phyloP scores from a whole-genome alignment of 2,329 filamentous ascomycete species.

The Sporothrix euskadiensis region DNA sequence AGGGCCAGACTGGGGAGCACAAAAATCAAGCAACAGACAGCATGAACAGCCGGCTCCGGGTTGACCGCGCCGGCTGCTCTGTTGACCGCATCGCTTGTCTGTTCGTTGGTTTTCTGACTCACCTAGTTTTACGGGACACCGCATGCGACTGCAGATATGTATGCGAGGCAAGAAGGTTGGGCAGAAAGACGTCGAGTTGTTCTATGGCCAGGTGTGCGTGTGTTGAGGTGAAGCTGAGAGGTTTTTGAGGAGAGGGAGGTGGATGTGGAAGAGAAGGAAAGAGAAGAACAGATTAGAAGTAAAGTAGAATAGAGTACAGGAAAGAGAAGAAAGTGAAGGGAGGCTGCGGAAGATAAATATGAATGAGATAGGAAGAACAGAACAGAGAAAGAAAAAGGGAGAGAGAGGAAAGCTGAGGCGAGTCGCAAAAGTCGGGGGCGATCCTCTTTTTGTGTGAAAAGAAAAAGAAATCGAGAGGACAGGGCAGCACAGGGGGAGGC shows the following conservation, averaged over 20 bases:
- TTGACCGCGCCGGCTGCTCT: background rate
- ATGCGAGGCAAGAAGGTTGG: conserved; percentile 22
- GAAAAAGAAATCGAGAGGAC: conserved; percentile 17
- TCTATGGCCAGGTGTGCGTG: background rate
- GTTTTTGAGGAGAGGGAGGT: background rate
- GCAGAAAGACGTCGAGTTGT: conserved; percentile 14
- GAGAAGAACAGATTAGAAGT: conserved; percentile 12
- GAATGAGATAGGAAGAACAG: conserved; percentile 14
- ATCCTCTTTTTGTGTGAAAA: conserved; percentile 30
- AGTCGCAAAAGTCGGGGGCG: conserved; percentile 28
- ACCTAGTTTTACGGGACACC: conserved; percentile 23
- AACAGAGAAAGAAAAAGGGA: conserved; percentile 18
- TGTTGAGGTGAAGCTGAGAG: background rate
- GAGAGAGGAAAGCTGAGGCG: conserved; percentile 21
- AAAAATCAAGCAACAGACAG: background rate
- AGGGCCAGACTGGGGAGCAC: background rate
- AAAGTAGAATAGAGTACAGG: conserved; percentile 20
- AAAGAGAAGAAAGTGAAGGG: conserved; percentile 19
- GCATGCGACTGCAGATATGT: conserved; percentile 26
- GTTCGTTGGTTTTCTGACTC: conserved; percentile 22
- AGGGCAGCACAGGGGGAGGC: background rate
- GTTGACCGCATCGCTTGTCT: conserved; percentile 26
- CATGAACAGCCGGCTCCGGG: background rate
- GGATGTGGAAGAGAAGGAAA: background rate
- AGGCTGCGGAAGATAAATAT: conserved; percentile 25